A percentile compares a stretch with the other conserved stretches of the same genome.
phyloP scores from a whole-genome alignment of 2,329 filamentous ascomycete species.

The Ophiobolus disseminans region DNA sequence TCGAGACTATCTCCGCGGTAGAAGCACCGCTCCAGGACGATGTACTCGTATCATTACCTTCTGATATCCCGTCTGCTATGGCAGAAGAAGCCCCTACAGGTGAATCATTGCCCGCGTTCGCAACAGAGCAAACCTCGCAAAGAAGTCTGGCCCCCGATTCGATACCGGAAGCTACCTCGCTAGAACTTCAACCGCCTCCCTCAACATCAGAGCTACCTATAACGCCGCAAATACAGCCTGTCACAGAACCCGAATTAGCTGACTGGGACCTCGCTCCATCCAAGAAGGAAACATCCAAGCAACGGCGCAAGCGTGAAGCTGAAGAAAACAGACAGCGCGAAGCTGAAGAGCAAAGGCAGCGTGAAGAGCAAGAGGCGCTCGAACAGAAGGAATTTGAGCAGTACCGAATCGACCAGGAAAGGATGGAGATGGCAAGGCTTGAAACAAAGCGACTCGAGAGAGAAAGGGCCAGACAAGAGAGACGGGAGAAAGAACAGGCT shows the following conservation, averaged over 20 bases:
- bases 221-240: background rate
- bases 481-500: conserved; percentile 1
- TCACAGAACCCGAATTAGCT: background rate
- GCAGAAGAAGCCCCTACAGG: background rate
- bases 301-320: conserved; percentile 5
- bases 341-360: conserved; percentile 7
- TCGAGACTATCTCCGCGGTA: too few species aligned
- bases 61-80: background rate
- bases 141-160: too few species aligned
- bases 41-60: too few species aligned
- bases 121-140: too few species aligned
- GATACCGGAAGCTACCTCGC: too few species aligned
- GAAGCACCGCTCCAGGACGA: too few species aligned
- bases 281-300: conserved; percentile 7
- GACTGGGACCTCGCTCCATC: background rate
- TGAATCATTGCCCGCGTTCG: background rate
- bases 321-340: conserved; percentile 6
- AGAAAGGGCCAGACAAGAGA: conserved; percentile 3
- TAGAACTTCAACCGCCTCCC: background rate
- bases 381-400: conserved; percentile 8
- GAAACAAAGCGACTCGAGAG: conserved; percentile 5
- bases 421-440: conserved; percentile 4
- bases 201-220: background rate
- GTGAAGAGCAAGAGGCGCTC: conserved; percentile 4
- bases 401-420: conserved; percentile 8